Evolutionary conservation across 371 early-diverging fungal species (phyloP).

Genomic region (Mortierella sp.): DNA sequence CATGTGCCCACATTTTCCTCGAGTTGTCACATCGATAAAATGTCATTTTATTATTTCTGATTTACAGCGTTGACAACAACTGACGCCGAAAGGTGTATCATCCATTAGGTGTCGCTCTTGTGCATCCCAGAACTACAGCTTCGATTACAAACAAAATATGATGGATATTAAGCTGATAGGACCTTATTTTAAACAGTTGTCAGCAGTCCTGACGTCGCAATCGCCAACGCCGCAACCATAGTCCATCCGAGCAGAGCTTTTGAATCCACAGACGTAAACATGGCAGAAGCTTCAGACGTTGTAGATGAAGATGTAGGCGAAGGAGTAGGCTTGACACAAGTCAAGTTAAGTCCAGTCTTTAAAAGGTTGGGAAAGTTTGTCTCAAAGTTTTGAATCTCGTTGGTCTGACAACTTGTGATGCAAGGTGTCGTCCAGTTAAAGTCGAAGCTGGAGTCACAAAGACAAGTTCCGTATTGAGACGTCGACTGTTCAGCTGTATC

Average conservation of each 20-base stretch:
- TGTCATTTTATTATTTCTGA: no score
- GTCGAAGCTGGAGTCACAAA: conserved; percentile 44
- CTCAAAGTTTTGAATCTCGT: conserved; percentile 30
- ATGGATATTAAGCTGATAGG: no score
- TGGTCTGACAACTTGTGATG: conserved; percentile 30
- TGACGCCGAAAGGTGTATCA: no score
- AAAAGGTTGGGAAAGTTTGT: conserved; percentile 16
- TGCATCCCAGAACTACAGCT: no score
- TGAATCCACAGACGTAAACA: background rate
- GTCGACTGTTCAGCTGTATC: conserved; percentile 12
- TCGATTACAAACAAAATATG: no score
- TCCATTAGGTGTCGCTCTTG: no score
- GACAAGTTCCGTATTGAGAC: conserved; percentile 26
- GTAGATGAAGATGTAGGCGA: conserved; percentile 18
- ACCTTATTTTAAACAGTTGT: background rate
- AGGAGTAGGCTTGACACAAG: conserved; percentile 44
- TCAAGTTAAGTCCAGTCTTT: conserved; percentile 30
- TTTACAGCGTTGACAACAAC: no score
- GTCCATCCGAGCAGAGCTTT: conserved; percentile 20
- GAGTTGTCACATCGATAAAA: no score
- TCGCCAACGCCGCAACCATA: background rate
- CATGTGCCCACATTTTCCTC: no score
- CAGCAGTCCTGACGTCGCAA: conserved; percentile 1
- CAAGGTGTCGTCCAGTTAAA: conserved; percentile 42
- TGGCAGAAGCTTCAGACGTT: background rate